phyloP scores from a whole-genome alignment of 345 rosid genomes.

The Acer campestre region DNA sequence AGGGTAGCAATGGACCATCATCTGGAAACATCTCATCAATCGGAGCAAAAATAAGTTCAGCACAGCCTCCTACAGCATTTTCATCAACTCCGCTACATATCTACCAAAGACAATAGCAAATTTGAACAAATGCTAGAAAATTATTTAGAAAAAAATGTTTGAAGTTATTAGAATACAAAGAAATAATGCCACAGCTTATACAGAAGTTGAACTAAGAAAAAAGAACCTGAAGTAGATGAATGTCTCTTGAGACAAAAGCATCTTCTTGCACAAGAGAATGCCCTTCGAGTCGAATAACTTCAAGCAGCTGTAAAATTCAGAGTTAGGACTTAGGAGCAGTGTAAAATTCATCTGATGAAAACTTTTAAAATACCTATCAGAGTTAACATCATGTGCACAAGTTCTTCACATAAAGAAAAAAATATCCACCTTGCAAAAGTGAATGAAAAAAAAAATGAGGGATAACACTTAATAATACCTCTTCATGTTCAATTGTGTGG shows the following conservation, averaged over 20 bases:
- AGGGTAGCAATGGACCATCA: conserved; percentile 95
- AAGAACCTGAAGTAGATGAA: conserved; percentile 92
- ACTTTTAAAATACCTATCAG: background rate
- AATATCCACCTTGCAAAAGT: background rate
- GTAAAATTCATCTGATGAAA: background rate
- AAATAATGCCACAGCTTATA: background rate
- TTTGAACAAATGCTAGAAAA: background rate
- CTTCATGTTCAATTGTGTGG: conserved; percentile 96
- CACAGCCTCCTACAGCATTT: conserved; percentile 86
- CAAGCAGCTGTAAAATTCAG: conserved; percentile 65
- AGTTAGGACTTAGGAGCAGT: conserved; percentile 1
- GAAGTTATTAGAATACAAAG: background rate
- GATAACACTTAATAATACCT: conserved; percentile 45
- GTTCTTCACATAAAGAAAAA: background rate
- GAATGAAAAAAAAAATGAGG: background rate
- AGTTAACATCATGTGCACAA: background rate
- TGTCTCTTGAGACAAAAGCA: conserved; percentile 88
- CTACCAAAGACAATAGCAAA: conserved; percentile 37
- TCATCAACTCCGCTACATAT: conserved; percentile 95
- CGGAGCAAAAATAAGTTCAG: conserved; percentile 95
- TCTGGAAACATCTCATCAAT: conserved; percentile 98
- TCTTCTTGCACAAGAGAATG: conserved; percentile 94
- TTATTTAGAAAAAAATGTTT: too few species aligned
- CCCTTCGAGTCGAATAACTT: conserved; percentile 93
- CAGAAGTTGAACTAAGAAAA: background rate